Evolutionary conservation across 129 eudicot genomes (phyloP).

Genomic region (Apium graveolens): DNA sequence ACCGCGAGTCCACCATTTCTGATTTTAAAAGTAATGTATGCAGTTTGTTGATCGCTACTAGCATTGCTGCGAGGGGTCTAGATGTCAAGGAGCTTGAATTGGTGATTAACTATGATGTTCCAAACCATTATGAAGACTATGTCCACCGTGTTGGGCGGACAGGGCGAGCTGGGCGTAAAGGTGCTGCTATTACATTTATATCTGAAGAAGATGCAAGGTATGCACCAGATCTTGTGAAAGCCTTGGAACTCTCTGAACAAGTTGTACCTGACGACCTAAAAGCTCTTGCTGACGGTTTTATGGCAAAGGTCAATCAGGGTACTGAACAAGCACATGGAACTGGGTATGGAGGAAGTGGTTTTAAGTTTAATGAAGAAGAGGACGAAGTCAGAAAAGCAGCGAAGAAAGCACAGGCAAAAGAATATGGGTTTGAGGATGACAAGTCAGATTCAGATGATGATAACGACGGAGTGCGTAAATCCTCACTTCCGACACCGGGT

Average conservation of each 20-base stretch:
- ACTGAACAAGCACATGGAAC: constrained; percentile 27
- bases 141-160: constrained; percentile 36
- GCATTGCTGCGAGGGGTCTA: constrained; percentile 31
- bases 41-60: constrained; percentile 28
- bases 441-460: constrained; percentile 88
- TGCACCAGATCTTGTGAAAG: constrained; percentile 33
- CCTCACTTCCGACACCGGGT: constrained; percentile 12
- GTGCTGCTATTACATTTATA: constrained; percentile 27
- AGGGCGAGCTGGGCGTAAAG: constrained; percentile 36
- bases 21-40: constrained; percentile 32
- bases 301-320: constrained; percentile 33
- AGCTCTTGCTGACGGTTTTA: constrained; percentile 29
- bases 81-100: constrained; percentile 35
- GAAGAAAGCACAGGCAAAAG: constrained; percentile 89
- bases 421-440: constrained; percentile 80
- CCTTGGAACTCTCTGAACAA: constrained; percentile 28
- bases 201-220: constrained; percentile 25
- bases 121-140: constrained; percentile 34
- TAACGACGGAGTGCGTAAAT: constrained; percentile 64
- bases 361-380: constrained; percentile 31
- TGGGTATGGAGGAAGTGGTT: constrained; percentile 35
- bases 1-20: constrained; percentile 29
- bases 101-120: constrained; percentile 30
- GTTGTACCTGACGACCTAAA: constrained; percentile 29
- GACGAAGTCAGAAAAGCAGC: constrained; percentile 63